Evolutionary conservation across 148 eudicot species (phyloP), one percentile per base, ranked within the genome.

Genomic region (Dysphania ambrosioides): DNA sequence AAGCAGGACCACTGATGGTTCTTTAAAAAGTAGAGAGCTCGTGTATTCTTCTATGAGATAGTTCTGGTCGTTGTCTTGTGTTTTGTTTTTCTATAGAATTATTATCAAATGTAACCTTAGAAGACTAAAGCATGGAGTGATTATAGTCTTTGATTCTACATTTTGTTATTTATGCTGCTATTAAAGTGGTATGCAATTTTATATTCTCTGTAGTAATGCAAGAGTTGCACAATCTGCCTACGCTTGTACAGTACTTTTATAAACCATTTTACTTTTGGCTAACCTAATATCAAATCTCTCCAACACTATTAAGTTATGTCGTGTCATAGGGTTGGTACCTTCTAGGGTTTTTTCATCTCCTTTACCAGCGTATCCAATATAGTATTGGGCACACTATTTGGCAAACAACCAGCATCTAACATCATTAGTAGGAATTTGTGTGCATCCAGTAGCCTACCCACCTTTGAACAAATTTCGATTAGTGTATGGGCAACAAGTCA

Each of bases 371-470:
- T 72, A 72, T 90, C 97, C 71, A 92, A 77, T 72, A 83, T 92
- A 24, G 93, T 88, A 66, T 93, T 93, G 21, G 93, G 90, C 19
- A 90, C 93, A 82, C 89, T 84, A 80, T 90, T 88, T 13, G 96
- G 98, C 55, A 81, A 80, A 76, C 96, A 93, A 32, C 98, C 96
- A 38, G 96, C 93, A 72, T 93, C 88, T 78, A 93, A 62, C 98
- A 93, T 90, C 96, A 89, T 87, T 85, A 83, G 86, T 18, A 93
- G 79, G 68, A 85, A 83, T 75, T 79, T 87, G 79, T 87, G 85
- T 7, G 96, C 93, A 74, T 89, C 96, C 79, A 85, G 84, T n/a
- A 87, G 66, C 64, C 82, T 77, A 68, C 97, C 91, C 23, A 82
- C 82, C 80, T 84, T 90, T 26, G 87, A 77, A 85, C 90, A 90